Percentiles rank a stretch among this genome's conserved stretches.
phyloP scores from a whole-genome alignment of 495 filamentous ascomycete genomes.

The Pyrenula aspistea region DNA sequence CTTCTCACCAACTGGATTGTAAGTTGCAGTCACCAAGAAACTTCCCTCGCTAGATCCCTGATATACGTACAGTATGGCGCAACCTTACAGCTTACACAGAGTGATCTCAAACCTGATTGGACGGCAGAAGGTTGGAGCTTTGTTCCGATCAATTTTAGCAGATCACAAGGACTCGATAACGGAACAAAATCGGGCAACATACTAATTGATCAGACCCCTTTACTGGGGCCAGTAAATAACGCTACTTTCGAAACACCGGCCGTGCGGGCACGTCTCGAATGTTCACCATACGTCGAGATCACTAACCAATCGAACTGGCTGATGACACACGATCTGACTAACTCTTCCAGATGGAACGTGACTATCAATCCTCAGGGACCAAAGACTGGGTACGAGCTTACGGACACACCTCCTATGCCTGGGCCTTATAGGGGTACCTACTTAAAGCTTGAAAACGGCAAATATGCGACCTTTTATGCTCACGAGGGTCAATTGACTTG shows the following conservation, averaged over 20 bases:
- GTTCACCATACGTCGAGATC: conserved; percentile 9
- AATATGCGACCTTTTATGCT: neutral
- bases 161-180: neutral
- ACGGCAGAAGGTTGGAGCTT: conserved; percentile 26
- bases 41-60: neutral
- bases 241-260: conserved; percentile 17
- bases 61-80: conserved; percentile 15
- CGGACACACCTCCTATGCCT: neutral
- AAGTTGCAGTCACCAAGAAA: neutral
- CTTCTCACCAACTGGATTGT: conserved; percentile 5
- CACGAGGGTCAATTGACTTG: neutral
- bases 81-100: conserved; percentile 15
- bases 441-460: neutral
- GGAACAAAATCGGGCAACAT: neutral
- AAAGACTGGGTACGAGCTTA: conserved; percentile 7
- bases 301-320: conserved; percentile 14
- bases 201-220: neutral
- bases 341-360: conserved; percentile 6
- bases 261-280: conserved; percentile 18
- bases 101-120: conserved; percentile 21
- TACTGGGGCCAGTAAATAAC: conserved; percentile 7
- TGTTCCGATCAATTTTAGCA: conserved; percentile 12
- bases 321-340: conserved; percentile 8
- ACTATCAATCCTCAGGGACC: neutral
- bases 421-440: conserved; percentile 1